These are phyloP conservation scores for Zygosaccharomyces bisporus DNA, from an alignment of 805 yeast species.

Conservation along the genomic window DNA sequence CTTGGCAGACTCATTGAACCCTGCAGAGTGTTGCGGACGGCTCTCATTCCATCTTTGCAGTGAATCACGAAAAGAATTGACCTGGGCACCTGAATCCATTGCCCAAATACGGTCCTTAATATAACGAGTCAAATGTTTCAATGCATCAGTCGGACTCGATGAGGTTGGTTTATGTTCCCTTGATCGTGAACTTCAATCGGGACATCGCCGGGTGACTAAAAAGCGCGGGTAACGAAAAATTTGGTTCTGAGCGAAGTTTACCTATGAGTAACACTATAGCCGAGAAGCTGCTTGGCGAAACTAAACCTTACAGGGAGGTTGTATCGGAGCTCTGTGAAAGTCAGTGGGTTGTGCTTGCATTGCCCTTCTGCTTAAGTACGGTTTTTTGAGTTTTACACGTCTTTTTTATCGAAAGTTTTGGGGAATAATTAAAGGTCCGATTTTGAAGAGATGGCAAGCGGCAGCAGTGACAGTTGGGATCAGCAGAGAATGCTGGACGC, in stretches of 20 bases:
- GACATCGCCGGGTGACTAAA: background rate
- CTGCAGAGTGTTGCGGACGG: constrained; percentile 24
- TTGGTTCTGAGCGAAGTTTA: background rate
- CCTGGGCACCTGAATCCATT: constrained; percentile 18
- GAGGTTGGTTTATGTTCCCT: background rate
- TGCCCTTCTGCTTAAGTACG: background rate
- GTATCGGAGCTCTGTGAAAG: background rate
- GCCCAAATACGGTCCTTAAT: constrained; percentile 10
- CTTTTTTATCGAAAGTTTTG: background rate
- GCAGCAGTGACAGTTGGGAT: constrained; percentile 2
- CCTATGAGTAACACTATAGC: background rate
- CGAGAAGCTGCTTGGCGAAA: background rate
- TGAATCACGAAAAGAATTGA: constrained; percentile 37
- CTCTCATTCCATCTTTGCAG: constrained; percentile 40
- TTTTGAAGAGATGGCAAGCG: background rate
- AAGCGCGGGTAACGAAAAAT: constrained; percentile 1
- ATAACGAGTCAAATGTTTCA: background rate
- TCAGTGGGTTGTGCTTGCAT: background rate
- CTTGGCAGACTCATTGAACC: constrained; percentile 36
- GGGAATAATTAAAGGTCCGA: background rate
- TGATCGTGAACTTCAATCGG: background rate
- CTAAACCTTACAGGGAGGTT: background rate
- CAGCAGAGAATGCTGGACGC: constrained; percentile 12
- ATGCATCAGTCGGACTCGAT: background rate
- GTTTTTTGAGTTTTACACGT: background rate